Base-by-base conservation (phyloP, 2,329 filamentous ascomycete genomes). In the Alternaria metachromatica region DNA sequence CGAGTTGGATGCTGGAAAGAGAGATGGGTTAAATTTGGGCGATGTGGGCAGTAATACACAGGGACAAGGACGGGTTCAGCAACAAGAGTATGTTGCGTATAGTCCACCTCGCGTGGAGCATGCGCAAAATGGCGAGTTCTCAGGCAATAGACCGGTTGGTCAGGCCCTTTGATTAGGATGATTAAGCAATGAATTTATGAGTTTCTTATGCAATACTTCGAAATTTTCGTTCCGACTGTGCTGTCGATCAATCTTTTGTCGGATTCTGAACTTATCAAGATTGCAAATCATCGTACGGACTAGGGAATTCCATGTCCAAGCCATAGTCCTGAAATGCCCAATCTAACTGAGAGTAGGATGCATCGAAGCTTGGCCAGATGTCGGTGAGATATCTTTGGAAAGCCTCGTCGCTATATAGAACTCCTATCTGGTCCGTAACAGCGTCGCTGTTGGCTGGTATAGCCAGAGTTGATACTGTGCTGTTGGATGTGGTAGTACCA, bases 1-100 rank as follows among this genome's bases (percentile, higher is more conserved):
- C 6, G 64, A 67, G 18, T 37, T 69, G 41, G 64, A 65, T 18
- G 60, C 57, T 3, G 60, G 49, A 0, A 49, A 43, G 18, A 53
- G 60, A 11, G 55, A 51, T 12, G 58, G 53, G 2, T 53, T 51
- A 9, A 30, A 45, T 10, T 23, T 54, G 50, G 55, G 48, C n/a
- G 30, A 55, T n/a, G 28, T 15, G 25, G 49, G 28, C 13, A 37
- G 28, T 25, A 23, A 25, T 41, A 28, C 11, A 25, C 49, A 53
- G 20, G 13, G 18, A 12, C 28, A 53, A 53, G 49, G 26, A 2
- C 41, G 11, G 48, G n/a, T 6, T 33, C 30, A 60, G 20, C 41
- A 20, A n/a, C 41, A 55, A 8, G 50, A 28, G 5, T 20, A 55
- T 46, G 5, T 23, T 20, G 37, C 57, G 11, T 54, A 54, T 8